Percentiles rank a stretch among this genome's conserved stretches.
These are phyloP conservation scores for Candida corydali DNA, from an alignment of 805 yeast genomes.

Conservation along the genomic window DNA sequence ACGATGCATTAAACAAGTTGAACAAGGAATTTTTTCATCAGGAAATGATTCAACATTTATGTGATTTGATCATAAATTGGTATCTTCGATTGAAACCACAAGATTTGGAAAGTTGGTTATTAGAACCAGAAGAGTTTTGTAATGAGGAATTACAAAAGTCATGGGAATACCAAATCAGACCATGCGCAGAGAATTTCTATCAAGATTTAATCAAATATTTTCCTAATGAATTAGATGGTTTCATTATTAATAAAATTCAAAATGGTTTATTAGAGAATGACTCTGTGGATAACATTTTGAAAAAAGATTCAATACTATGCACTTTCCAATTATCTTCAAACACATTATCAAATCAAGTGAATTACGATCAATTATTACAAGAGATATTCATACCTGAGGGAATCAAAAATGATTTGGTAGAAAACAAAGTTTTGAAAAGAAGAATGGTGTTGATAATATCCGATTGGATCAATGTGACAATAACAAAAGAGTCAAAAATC, in stretches of 20 bases:
- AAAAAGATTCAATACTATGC: conserved; percentile 75
- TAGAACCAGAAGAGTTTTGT: conserved; percentile 92
- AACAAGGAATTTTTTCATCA: conserved; percentile 55
- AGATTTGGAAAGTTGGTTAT: conserved; percentile 77
- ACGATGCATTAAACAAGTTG: conserved; percentile 50
- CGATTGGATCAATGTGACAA: conserved; percentile 75
- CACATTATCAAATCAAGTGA: conserved; percentile 60
- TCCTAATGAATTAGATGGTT: conserved; percentile 49
- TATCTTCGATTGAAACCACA: conserved; percentile 69
- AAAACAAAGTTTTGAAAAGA: conserved; percentile 64
- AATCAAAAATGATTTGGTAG: conserved; percentile 37
- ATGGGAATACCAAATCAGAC: conserved; percentile 81
- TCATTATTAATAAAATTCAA: conserved; percentile 58
- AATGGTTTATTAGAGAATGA: conserved; percentile 26
- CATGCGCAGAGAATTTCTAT: conserved; percentile 83
- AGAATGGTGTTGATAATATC: conserved; percentile 71
- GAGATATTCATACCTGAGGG: conserved; percentile 69
- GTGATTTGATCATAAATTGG: conserved; percentile 66
- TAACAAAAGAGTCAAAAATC: conserved; percentile 54
- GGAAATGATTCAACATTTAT: conserved; percentile 50
- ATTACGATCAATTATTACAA: conserved; percentile 61
- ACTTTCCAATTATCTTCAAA: conserved; percentile 77
- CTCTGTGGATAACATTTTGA: conserved; percentile 48
- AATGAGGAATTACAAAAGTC: conserved; percentile 71
- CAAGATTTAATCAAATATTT: conserved; percentile 67